Conservation (phyloP, 345 rosid genomes). For the Populus alba region DNA sequence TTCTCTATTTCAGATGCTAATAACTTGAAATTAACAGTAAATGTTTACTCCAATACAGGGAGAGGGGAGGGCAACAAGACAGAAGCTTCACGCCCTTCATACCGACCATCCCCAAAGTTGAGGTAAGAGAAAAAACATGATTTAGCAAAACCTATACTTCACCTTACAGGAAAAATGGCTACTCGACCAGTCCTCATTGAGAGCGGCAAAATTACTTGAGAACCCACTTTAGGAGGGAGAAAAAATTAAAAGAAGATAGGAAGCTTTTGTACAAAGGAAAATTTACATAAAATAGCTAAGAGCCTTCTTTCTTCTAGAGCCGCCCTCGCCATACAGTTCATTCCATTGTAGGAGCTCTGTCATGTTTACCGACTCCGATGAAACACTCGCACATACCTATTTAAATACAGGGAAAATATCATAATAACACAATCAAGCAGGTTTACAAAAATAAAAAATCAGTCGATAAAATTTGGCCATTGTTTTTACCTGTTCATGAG, state of each 20-base stretch:
- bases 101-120: slow-evolving; percentile 27
- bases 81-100: slow-evolving; percentile 26
- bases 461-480: not conserved
- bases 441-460: not conserved
- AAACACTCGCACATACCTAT: slow-evolving; percentile 86
- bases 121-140: slow-evolving; percentile 19
- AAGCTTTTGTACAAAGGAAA: slow-evolving; percentile 41
- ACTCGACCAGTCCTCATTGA: slow-evolving; percentile 9
- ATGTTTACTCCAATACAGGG: not conserved
- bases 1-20: slow-evolving; percentile 14
- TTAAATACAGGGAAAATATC: not conserved
- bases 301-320: slow-evolving; percentile 71
- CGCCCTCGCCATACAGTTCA: slow-evolving; percentile 85
- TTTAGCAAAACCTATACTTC: slow-evolving; percentile 33
- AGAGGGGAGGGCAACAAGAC: slow-evolving; percentile 11
- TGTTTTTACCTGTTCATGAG: slow-evolving; percentile 68
- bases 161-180: slow-evolving; percentile 45
- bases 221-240: slow-evolving; percentile 19
- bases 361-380: slow-evolving; percentile 82
- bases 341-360: slow-evolving; percentile 81
- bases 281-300: slow-evolving; percentile 83
- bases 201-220: slow-evolving; percentile 31
- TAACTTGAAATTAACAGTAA: slow-evolving; percentile 22
- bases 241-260: slow-evolving; percentile 11
- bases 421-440: not conserved